Evolutionary conservation across 306 rosid genomes (phyloP).

Genomic region (Fragaria ananassa): DNA sequence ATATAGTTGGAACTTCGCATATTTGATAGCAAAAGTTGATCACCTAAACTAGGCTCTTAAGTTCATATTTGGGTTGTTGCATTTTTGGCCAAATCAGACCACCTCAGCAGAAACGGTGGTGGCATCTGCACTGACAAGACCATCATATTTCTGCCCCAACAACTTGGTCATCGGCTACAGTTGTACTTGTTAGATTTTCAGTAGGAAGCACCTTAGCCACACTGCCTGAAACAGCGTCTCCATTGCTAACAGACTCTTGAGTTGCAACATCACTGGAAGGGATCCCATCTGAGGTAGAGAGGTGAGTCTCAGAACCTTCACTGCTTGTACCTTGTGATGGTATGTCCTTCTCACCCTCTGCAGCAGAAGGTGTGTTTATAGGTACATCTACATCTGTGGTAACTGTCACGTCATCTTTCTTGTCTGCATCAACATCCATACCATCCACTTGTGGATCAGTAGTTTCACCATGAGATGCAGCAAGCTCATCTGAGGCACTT

Average conservation of each 20-base stretch:
- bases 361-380: slow-evolving; percentile 21
- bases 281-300: slow-evolving; percentile 3
- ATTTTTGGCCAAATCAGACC: slow-evolving; percentile 20
- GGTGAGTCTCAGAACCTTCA: slow-evolving; percentile 8
- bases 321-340: background rate
- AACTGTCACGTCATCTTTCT: slow-evolving; percentile 6
- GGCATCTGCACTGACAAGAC: slow-evolving; percentile 11
- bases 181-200: slow-evolving; percentile 12
- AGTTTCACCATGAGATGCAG: slow-evolving; percentile 30
- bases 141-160: slow-evolving; percentile 26
- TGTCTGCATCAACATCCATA: background rate
- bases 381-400: slow-evolving; percentile 21
- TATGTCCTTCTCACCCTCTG: slow-evolving; percentile 26
- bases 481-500: slow-evolving; percentile 32
- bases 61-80: slow-evolving; percentile 1
- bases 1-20: background rate
- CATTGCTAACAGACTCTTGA: background rate
- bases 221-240: slow-evolving; percentile 1
- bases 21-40: slow-evolving; percentile 1
- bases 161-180: slow-evolving; percentile 24
- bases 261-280: slow-evolving; percentile 2
- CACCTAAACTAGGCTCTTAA: slow-evolving; percentile 1
- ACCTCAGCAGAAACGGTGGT: slow-evolving; percentile 27
- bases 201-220: slow-evolving; percentile 14
- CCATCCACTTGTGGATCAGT: slow-evolving; percentile 32